These are phyloP conservation scores for Polymyxa betae DNA, from an alignment of 208 protist genomes.

Conservation along the genomic window DNA sequence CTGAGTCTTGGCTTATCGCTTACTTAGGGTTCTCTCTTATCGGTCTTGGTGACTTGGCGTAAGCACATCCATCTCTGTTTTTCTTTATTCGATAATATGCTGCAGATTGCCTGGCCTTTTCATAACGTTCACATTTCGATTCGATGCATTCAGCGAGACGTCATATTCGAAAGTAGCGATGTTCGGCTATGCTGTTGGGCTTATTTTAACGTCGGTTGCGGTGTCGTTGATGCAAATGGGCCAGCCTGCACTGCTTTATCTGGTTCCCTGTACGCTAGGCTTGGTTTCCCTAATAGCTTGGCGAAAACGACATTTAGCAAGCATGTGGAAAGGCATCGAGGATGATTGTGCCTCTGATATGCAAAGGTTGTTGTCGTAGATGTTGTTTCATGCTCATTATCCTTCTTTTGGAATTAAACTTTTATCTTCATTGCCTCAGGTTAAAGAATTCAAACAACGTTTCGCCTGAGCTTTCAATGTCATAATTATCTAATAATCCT, in stretches of 20 bases:
- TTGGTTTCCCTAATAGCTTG: constrained; percentile 61
- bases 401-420: too few species aligned
- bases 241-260: constrained; percentile 65
- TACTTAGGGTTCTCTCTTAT: constrained; percentile 55
- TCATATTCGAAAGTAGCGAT: constrained; percentile 45
- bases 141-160: constrained; percentile 32
- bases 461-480: too few species aligned
- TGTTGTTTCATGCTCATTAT: too few species aligned
- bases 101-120: constrained; percentile 59
- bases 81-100: too few species aligned
- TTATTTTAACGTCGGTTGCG: constrained; percentile 46
- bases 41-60: constrained; percentile 58
- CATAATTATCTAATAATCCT: too few species aligned
- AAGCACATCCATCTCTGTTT: too few species aligned
- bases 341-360: too few species aligned
- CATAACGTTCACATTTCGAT: constrained; percentile 63
- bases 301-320: neutral
- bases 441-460: too few species aligned
- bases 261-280: constrained; percentile 65
- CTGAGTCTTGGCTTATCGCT: too few species aligned
- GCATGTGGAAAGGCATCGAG: constrained; percentile 51
- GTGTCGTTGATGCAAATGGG: constrained; percentile 60
- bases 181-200: constrained; percentile 59
- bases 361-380: too few species aligned
- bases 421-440: too few species aligned